Base-by-base conservation (phyloP, 257 asterid genomes). In the Striga asiatica region DNA sequence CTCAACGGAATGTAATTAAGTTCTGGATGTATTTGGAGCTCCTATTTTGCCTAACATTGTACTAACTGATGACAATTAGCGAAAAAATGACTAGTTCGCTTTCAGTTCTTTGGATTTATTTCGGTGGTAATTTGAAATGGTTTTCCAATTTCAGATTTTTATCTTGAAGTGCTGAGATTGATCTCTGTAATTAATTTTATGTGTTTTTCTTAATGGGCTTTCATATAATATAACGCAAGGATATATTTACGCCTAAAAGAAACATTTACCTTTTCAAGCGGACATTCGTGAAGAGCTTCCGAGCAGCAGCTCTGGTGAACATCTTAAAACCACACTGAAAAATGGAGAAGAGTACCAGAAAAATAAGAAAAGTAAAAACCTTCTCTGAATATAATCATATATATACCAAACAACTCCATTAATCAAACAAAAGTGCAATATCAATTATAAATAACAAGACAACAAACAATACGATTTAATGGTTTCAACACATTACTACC, bases 271-370 rank as follows among this genome's bases (percentile, higher is more conserved):
- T 70, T 82, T 84, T 77, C 79, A 91, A 82, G 72, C 89, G 95
- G 63, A 82, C 78, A 63, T 87, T 91, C 0, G 66, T 67, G 75
- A 87, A 91, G 63, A 91, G 98, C 79, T 82, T 91, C 70, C 87
- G 71, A 25, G 95, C 96, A 60, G 98, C 98, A 76, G 96, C 83
- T 78, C 96, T 78, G 18, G 95, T 87, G 66, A 91, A 91, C 98
- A 91, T 91, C 78, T 91, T 91, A 74, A 91, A 91, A 50, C 96
- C 98, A 71, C 98, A 91, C 98, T 91, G 92, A 46, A 69, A 69
- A 27, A 65, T 37, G 11, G 23, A 42, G 49, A 50, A 47, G 28
- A 64, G 18, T 22, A 37, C 6, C 46, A 29, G 37, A 29, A 70
- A 51, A 54, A 35, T 8, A 68, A 53, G 68, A 58, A 51, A 59